phyloP scores from a whole-genome alignment of 2,329 filamentous ascomycete species.

The Monascus ruber region DNA sequence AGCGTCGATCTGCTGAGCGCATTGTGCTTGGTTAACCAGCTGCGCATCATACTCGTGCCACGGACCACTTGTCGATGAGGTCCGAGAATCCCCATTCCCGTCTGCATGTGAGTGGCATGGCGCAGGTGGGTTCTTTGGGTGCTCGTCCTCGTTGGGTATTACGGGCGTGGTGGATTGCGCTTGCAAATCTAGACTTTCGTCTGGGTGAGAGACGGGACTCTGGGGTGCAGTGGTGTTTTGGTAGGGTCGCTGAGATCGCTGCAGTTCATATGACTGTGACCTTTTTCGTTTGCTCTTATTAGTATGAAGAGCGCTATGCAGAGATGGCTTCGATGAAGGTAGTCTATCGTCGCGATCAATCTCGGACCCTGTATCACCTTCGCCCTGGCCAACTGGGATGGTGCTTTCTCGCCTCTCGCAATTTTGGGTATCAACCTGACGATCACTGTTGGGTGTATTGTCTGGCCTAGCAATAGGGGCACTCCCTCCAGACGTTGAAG shows the following conservation, averaged over 20 bases:
- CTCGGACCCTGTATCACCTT: constrained; percentile 18
- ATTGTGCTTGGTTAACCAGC: constrained; percentile 36
- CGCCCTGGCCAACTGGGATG: constrained; percentile 16
- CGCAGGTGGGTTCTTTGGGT: constrained; percentile 11
- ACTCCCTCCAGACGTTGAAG: constrained; percentile 6
- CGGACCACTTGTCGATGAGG: constrained; percentile 16
- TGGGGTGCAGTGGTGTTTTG: constrained; percentile 22
- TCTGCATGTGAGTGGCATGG: constrained; percentile 15
- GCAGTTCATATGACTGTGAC: constrained; percentile 49
- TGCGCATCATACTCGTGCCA: constrained; percentile 32
- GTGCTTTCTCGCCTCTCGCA: constrained; percentile 10
- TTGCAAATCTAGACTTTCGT: constrained; percentile 18
- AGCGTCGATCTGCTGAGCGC: constrained; percentile 32
- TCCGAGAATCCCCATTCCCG: constrained; percentile 17
- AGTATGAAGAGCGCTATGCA: constrained; percentile 6
- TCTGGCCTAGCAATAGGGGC: constrained; percentile 5
- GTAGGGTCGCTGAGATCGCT: constrained; percentile 22
- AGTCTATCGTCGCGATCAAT: constrained; percentile 12
- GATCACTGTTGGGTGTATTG: constrained; percentile 9
- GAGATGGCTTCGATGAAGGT: constrained; percentile 16
- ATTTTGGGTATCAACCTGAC: constrained; percentile 8
- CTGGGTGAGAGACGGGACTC: constrained; percentile 28
- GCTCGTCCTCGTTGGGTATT: constrained; percentile 8
- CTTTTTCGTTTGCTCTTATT: constrained; percentile 55
- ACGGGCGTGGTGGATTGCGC: constrained; percentile 8